Percentiles rank a stretch among this genome's conserved stretches.
These are phyloP conservation scores for Phytophthora cactorum DNA, from an alignment of 352 stramenopile genomes.

Conservation along the genomic window DNA sequence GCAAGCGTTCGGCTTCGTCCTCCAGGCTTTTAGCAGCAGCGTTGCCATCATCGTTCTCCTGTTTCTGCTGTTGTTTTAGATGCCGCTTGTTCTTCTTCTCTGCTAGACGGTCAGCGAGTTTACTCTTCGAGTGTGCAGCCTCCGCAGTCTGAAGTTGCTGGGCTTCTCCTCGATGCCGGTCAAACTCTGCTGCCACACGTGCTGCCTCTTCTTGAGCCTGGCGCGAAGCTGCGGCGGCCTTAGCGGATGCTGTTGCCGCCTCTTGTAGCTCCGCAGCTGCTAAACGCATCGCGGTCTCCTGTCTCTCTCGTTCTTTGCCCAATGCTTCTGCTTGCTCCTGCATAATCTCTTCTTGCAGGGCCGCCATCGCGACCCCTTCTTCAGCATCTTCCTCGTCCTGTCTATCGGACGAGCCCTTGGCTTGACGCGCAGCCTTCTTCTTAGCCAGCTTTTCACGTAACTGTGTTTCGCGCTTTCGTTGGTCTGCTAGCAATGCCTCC, in stretches of 20 bases:
- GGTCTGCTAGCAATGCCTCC: conserved; percentile 39
- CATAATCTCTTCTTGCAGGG: conserved; percentile 38
- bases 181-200: conserved; percentile 62
- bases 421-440: conserved; percentile 30
- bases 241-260: conserved; percentile 34
- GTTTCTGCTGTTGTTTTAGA: conserved; percentile 21
- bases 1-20: conserved; percentile 29
- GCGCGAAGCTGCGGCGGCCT: conserved; percentile 50
- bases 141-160: conserved; percentile 48
- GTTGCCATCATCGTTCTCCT: background rate
- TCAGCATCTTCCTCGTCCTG: conserved; percentile 38
- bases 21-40: conserved; percentile 10
- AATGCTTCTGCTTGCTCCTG: conserved; percentile 34
- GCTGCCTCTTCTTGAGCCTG: conserved; percentile 61
- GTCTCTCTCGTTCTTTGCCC: conserved; percentile 47
- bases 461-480: conserved; percentile 44
- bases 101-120: conserved; percentile 68
- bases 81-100: conserved; percentile 57
- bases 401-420: conserved; percentile 24
- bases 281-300: conserved; percentile 47
- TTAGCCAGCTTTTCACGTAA: conserved; percentile 58
- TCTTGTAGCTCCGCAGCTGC: conserved; percentile 40
- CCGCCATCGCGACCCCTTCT: conserved; percentile 28
- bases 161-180: conserved; percentile 53
- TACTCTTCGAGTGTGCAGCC: conserved; percentile 54